Conservation (phyloP, 2,329 filamentous ascomycete species). For the Didymella lethalis region DNA sequence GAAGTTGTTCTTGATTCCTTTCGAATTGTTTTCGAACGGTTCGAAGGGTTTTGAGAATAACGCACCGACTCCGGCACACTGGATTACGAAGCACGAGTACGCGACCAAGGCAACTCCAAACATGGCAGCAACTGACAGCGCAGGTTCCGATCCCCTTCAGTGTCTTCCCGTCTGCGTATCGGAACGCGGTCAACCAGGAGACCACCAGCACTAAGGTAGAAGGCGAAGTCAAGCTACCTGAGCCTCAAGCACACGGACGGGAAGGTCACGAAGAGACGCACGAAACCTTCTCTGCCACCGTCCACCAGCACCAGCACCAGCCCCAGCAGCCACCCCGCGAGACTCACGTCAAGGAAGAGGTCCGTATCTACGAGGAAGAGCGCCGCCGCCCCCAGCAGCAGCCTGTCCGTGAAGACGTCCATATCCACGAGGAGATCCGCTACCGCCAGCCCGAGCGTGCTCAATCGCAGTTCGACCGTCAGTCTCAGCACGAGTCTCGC, state of each 20-base stretch:
- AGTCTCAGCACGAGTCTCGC: slow-evolving; percentile 29
- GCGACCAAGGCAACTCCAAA: slow-evolving; percentile 5
- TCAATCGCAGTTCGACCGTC: slow-evolving; percentile 38
- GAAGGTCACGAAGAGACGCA: slow-evolving; percentile 90
- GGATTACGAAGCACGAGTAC: slow-evolving; percentile 99
- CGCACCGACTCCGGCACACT: slow-evolving; percentile 88
- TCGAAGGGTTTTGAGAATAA: slow-evolving; percentile 74
- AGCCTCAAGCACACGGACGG: slow-evolving; percentile 84
- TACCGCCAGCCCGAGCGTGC: slow-evolving; percentile 40
- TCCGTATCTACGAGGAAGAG: slow-evolving; percentile 83
- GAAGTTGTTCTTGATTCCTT: slow-evolving; percentile 72
- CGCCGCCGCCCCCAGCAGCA: slow-evolving; percentile 71
- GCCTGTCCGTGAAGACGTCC: slow-evolving; percentile 40
- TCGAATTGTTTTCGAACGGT: slow-evolving; percentile 61
- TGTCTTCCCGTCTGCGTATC: slow-evolving; percentile 99
- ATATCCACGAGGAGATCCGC: slow-evolving; percentile 46
- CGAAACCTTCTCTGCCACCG: slow-evolving; percentile 59
- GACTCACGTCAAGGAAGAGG: slow-evolving; percentile 79
- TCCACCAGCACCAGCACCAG: slow-evolving; percentile 39
- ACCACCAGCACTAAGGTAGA: slow-evolving; percentile 82
- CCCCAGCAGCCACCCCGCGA: slow-evolving; percentile 54
- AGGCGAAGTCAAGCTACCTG: slow-evolving; percentile 81
- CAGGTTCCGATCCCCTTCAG: slow-evolving; percentile 87
- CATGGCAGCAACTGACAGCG: slow-evolving; percentile 25
- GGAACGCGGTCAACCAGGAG: slow-evolving; percentile 64